These are phyloP conservation scores for Lactarius pseudohatsudake DNA, from an alignment of 768 basidiomycete species.

Conservation along the genomic window DNA sequence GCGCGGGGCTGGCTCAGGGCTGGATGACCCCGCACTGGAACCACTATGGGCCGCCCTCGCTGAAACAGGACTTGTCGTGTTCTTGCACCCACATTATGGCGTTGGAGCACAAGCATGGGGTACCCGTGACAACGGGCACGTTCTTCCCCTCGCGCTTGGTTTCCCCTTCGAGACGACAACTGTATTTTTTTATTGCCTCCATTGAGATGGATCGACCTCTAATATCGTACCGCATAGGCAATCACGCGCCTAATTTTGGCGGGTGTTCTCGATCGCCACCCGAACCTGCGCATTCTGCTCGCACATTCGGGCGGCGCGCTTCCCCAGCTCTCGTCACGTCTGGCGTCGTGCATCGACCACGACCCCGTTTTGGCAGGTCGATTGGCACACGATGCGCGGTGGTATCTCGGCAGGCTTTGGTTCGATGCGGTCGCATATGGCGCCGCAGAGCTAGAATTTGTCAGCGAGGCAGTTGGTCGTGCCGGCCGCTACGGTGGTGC, in stretches of 20 bases:
- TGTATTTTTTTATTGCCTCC: conserved; percentile 40
- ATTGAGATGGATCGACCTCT: background rate
- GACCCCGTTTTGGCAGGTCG: conserved; percentile 77
- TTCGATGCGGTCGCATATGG: conserved; percentile 91
- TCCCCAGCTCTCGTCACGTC: conserved; percentile 77
- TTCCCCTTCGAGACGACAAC: conserved; percentile 91
- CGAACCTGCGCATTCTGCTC: conserved; percentile 70
- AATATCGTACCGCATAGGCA: conserved; percentile 41
- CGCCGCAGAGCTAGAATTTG: conserved; percentile 78
- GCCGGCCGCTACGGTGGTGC: conserved; percentile 45
- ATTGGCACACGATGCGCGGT: conserved; percentile 78
- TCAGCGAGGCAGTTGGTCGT: conserved; percentile 66
- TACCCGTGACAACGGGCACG: conserved; percentile 78
- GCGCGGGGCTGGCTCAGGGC: conserved; percentile 69
- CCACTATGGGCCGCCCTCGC: conserved; percentile 82
- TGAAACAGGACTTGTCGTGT: conserved; percentile 66
- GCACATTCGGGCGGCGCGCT: conserved; percentile 88
- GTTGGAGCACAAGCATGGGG: conserved; percentile 76
- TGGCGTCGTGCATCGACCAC: conserved; percentile 83
- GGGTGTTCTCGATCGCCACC: conserved; percentile 79
- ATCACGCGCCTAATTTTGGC: conserved; percentile 78
- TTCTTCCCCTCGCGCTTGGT: conserved; percentile 81
- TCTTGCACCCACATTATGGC: conserved; percentile 87
- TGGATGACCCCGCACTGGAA: conserved; percentile 78
- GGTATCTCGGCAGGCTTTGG: conserved; percentile 77